Base-by-base conservation (phyloP, 2,329 filamentous ascomycete species). In the Fusarium penzigii region DNA sequence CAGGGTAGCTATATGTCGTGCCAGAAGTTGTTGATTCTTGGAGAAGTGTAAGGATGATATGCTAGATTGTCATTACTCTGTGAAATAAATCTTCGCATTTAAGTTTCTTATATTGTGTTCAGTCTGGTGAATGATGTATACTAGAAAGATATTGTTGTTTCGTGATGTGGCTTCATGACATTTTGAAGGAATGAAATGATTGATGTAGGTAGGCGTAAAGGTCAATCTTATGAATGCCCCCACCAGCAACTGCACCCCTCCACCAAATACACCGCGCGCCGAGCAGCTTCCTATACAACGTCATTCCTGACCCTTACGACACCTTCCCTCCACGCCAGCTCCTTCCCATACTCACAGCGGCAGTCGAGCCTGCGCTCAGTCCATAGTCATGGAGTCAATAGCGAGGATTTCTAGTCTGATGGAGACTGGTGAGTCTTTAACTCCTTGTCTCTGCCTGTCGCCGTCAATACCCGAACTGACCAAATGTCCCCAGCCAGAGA, bases 321-420 rank as follows among this genome's bases (percentile, higher is more conserved):
- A 48, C 54, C 39, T 39, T 42, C 44, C 45, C 49, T 46, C 42
- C 44, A 44, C 39, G 38, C 52, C 44, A 55, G 53, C 51, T 44
- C 44, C 32, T 34, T 46, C 42, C 44, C 40, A 34, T 25, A 34
- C 49, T 40, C 16, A 39, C 53, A 58, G 51, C 59, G 50, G 49
- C 47, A 58, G 49, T 38, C 46, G 51, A 49, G 42, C 38, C 29
- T 40, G 44, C 48, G 52, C 55, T 55, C 53, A 56, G 53, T 25
- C 60, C 60, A 54, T 56, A 60, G 66, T 54, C 51, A 99, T 99
- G 94, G 94, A 99, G 83, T 96, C 93, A 17, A 92, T 97, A 70
- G 92, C 93, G 59, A 85, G 90, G 68, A 95, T 99, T 73, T 96
- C 92, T 64, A 90, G 86, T 71, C 84, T 97, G 75, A 87, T 99